These are phyloP conservation scores for Hexamita inflata DNA, from an alignment of 208 protist species.

Conservation along the genomic window DNA sequence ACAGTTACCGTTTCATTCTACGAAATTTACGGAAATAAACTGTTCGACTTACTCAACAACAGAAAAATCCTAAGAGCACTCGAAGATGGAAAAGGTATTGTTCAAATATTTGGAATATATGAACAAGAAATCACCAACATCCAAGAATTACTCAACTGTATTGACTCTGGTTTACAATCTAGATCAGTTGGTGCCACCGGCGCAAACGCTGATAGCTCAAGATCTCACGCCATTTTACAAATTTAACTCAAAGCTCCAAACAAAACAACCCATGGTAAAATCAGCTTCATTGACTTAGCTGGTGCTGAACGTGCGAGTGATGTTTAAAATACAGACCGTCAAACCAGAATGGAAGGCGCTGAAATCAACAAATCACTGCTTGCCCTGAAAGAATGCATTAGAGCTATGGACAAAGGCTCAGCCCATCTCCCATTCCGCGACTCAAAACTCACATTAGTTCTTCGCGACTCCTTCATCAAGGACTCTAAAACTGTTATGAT, in stretches of 20 bases:
- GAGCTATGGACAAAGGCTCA: constrained; percentile 26
- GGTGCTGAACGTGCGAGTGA: constrained; percentile 38
- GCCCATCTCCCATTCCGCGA: constrained; percentile 46
- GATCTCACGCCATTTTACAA: constrained; percentile 37
- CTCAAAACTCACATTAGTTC: constrained; percentile 45
- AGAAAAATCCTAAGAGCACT: background rate
- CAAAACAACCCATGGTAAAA: constrained; percentile 29
- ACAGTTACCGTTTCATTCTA: constrained; percentile 30
- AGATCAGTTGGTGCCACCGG: constrained; percentile 27
- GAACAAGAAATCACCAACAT: background rate
- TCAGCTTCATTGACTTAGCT: constrained; percentile 51
- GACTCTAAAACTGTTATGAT: constrained; percentile 51
- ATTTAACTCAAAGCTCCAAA: constrained; percentile 26
- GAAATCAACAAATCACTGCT: constrained; percentile 48
- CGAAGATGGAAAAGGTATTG: background rate
- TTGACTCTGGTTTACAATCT: background rate
- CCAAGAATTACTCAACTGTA: background rate
- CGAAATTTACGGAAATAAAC: constrained; percentile 45
- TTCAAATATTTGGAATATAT: constrained; percentile 27
- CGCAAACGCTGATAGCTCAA: constrained; percentile 25
- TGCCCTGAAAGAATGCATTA: constrained; percentile 41
- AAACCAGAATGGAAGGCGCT: constrained; percentile 35
- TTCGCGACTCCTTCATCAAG: constrained; percentile 52
- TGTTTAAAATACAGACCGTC: constrained; percentile 36
- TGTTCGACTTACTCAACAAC: constrained; percentile 33